Evolutionary conservation across 2,329 filamentous ascomycete genomes (phyloP).

Genomic region (Rhinocladiella mackenziei): DNA sequence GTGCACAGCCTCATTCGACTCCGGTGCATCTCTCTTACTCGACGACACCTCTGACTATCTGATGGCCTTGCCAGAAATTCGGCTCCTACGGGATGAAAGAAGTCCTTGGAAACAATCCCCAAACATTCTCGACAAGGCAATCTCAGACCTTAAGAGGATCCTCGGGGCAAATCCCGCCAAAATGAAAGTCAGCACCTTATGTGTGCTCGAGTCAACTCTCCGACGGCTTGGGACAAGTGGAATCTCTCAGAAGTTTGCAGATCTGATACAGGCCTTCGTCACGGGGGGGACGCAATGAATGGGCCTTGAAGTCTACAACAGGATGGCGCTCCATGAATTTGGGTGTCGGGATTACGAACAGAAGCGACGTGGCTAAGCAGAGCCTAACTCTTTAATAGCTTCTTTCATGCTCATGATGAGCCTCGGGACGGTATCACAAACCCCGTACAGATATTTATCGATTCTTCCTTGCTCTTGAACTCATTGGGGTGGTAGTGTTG

Average conservation of each 20-base stretch:
- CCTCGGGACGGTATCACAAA: no score
- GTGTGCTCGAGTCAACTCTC: not conserved
- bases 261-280: not conserved
- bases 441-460: no score
- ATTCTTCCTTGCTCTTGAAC: no score
- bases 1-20: not conserved
- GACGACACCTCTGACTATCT: not conserved
- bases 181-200: not conserved
- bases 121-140: not conserved
- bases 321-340: no score
- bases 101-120: not conserved
- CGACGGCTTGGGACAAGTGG: not conserved
- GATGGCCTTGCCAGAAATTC: not conserved
- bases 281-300: not conserved
- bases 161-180: not conserved
- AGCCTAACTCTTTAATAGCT: no score
- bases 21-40: not conserved
- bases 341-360: no score
- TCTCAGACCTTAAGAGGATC: not conserved
- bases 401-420: no score
- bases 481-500: no score
- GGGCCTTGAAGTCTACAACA: no score
- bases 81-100: not conserved
- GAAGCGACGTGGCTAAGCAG: no score
- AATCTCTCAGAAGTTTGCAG: not conserved